Percentiles rank a stretch among this genome's conserved stretches.
phyloP scores from a whole-genome alignment of 2,329 filamentous ascomycete species.

The Cladosporium sp. region DNA sequence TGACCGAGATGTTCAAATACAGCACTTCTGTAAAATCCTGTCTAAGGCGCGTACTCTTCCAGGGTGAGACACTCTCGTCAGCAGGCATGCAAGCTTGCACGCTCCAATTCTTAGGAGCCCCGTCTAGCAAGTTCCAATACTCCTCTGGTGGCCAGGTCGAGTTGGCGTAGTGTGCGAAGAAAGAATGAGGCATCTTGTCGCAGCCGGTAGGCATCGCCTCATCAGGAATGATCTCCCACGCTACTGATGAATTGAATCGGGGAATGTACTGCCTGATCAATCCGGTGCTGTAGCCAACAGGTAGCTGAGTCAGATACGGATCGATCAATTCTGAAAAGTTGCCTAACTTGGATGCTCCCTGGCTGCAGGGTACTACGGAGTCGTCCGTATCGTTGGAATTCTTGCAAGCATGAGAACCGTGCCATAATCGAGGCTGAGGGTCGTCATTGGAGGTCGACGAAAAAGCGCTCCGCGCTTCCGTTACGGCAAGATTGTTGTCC shows the following conservation, averaged over 20 bases:
- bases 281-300: not conserved
- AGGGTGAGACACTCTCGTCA: conserved; percentile 21
- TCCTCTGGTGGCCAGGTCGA: not conserved
- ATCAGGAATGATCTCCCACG: not conserved
- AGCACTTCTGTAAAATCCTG: conserved; percentile 29
- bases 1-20: conserved; percentile 22
- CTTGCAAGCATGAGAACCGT: not conserved
- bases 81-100: conserved; percentile 27
- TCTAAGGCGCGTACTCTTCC: conserved; percentile 22
- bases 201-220: conserved; percentile 18
- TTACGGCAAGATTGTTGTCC: not conserved
- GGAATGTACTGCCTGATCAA: not conserved
- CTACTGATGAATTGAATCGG: not conserved
- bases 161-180: conserved; percentile 19
- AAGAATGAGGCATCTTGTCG: conserved; percentile 14
- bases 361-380: not conserved
- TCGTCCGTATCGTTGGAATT: not conserved
- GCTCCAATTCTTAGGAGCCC: conserved; percentile 11
- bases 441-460: not conserved
- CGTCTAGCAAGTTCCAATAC: not conserved
- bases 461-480: not conserved
- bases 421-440: not conserved
- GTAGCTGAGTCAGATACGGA: not conserved
- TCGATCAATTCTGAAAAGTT: not conserved
- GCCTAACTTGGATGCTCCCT: not conserved